These are phyloP conservation scores for Trametes cinnabarina DNA, from an alignment of 768 basidiomycete genomes.

Conservation along the genomic window DNA sequence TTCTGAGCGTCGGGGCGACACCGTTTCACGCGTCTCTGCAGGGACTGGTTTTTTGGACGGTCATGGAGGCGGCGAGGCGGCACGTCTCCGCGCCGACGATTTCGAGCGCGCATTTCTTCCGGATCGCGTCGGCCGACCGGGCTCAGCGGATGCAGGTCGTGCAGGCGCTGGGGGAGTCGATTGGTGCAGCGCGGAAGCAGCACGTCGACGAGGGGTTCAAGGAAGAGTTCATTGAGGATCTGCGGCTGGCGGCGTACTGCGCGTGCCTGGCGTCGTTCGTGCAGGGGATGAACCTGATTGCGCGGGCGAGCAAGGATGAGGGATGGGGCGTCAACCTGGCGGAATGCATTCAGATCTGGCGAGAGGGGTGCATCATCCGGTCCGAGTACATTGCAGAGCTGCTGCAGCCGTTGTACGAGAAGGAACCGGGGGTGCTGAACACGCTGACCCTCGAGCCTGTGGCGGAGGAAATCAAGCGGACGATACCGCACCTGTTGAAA, in stretches of 20 bases:
- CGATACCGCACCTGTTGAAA: constrained; percentile 9
- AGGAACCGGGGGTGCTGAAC: constrained; percentile 11
- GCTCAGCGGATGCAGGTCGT: constrained; percentile 19
- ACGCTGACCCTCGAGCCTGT: constrained; percentile 14
- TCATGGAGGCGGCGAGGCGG: constrained; percentile 21
- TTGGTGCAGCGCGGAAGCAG: constrained; percentile 17
- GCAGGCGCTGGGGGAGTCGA: constrained; percentile 12
- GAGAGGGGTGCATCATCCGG: constrained; percentile 26
- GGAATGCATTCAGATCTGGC: constrained; percentile 22
- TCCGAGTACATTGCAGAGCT: constrained; percentile 23
- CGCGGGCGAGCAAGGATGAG: constrained; percentile 21
- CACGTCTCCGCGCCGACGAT: constrained; percentile 24
- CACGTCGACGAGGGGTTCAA: constrained; percentile 11
- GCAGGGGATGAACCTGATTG: constrained; percentile 24
- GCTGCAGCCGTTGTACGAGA: constrained; percentile 19
- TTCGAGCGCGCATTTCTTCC: constrained; percentile 24
- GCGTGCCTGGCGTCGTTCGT: constrained; percentile 20
- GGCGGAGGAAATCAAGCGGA: constrained; percentile 17
- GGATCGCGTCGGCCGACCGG: constrained; percentile 25
- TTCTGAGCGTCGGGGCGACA: too few species aligned
- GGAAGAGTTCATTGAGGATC: constrained; percentile 15
- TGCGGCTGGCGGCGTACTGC: constrained; percentile 23
- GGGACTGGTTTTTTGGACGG: constrained; percentile 24
- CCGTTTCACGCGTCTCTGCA: not conserved
- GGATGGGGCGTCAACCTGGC: constrained; percentile 21